Evolutionary conservation across 106 monocot species (phyloP).

Genomic region (Narthecium ossifragum): DNA sequence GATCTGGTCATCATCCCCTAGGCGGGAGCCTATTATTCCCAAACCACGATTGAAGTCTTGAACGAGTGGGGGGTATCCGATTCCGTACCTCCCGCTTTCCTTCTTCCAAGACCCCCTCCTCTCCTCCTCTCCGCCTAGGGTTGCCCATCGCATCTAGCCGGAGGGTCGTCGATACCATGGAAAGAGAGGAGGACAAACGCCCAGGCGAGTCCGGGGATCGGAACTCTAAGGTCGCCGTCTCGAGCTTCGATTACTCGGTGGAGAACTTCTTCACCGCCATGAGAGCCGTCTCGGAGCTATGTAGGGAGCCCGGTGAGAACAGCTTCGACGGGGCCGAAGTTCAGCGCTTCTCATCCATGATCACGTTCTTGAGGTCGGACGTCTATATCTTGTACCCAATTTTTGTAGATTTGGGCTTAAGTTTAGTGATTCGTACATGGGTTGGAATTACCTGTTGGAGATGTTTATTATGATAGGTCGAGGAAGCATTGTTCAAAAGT

Average conservation of each 20-base stretch:
- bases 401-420: background rate
- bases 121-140: too few relatives aligned
- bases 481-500: background rate
- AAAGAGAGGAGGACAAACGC: too few relatives aligned
- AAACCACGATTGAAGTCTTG: too few relatives aligned
- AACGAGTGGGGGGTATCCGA: too few relatives aligned
- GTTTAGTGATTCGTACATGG: background rate
- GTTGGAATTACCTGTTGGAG: background rate
- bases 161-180: too few relatives aligned
- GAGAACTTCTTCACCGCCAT: slow-evolving; percentile 36
- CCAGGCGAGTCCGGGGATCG: too few relatives aligned
- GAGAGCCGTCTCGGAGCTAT: slow-evolving; percentile 20
- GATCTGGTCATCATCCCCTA: too few relatives aligned
- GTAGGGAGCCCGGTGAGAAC: slow-evolving; percentile 5
- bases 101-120: too few relatives aligned
- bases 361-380: slow-evolving; percentile 43
- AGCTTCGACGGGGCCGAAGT: slow-evolving; percentile 21
- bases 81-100: too few relatives aligned
- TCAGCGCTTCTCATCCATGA: slow-evolving; percentile 22
- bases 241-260: slow-evolving; percentile 35
- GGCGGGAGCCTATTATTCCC: too few relatives aligned
- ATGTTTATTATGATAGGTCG: background rate
- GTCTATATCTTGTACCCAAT: background rate
- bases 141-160: too few relatives aligned
- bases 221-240: slow-evolving; percentile 8